Base-by-base conservation (phyloP, 495 filamentous ascomycete species). In the Penicillium bovifimosum region DNA sequence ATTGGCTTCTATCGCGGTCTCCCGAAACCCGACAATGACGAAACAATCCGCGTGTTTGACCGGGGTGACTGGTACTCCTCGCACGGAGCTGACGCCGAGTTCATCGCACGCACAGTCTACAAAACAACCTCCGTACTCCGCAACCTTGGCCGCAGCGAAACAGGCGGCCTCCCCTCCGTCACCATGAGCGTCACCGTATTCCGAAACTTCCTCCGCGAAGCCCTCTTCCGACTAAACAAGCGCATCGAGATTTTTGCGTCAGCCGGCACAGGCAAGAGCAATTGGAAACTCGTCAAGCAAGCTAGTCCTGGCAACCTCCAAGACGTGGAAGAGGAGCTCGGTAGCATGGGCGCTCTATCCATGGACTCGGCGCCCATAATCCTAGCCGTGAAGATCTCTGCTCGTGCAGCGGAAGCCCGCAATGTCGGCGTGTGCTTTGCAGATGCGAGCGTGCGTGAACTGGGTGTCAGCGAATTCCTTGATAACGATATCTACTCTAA, bases 401-500 rank as follows among this genome's bases (percentile, higher is more conserved):
- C 88, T 2, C 91, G 87, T 63, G 91, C 90, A 2, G 80, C 83
- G 0, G 91, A 96, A 67, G 89, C 86, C 2, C 76, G 95, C 41
- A 87, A 80, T 50, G 89, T 98, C 2, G 93, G 93, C 10, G 91
- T 97, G 20, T 96, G 93, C 70, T 99, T 99, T 72, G 93, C 95
- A 7, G 93, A 99, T 80, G 93, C 93, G 9, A 96, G 88, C 60
- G 91, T 96, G 55, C 79, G 95, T 44, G 93, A 99, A 70, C 80
- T 99, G 0, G 93, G 93, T 24, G 91, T 99, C 33, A 95, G 87
- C 76, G 93, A 99, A 65, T 99, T 99, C 61, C 77, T 95, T 24
- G 93, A 99, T 75, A 99, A 97, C 59, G 95, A 99, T 65, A 76
- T 96, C 10, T 99, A 96, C 67, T 97, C 93, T 36, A 97, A 99